Evolutionary conservation across 352 stramenopile species (phyloP), one percentile per base, ranked within the genome.

Genomic region (Pseudoperonospora humuli): DNA sequence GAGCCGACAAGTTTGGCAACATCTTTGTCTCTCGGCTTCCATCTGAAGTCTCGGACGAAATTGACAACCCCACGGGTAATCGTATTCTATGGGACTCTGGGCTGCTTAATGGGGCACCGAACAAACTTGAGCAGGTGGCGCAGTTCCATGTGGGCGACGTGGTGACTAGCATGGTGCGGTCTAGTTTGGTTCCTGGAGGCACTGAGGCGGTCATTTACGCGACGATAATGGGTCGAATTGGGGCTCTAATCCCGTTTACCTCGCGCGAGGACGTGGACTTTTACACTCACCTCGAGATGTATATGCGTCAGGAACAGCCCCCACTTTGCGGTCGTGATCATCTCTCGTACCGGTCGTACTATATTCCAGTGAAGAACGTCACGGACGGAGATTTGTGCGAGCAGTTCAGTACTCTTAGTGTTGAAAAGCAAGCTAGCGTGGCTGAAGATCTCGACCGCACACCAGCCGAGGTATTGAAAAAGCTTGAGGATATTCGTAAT

Each of bases 1-100:
- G 96, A 37, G 94, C 81, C 1, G 96, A 99, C 73, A 99, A 99
- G 61, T 99, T 99, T 67, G 97, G 97, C 25, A 99, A 99, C 67
- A 69, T 99, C 8, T 98, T 97, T 46, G 79, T 99, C 11, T 69
- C 97, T 27, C 79, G 96, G 8, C 52, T 99, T 32, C 94, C 95
- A 34, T 82, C 78, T 0, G 81, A 95, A 45, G 80, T 93, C 1
- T 95, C 96, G n/a, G 95, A 97, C 42, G 90, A 97, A 50, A 86
- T 96, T n/a, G 87, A 97, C 47, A 97, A 98, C 50, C 79, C 94
- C 9, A 95, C 93, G 1, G 96, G 96, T 7, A 96, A 97, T 45
- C 85, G 93, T 39, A 96, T 97, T 49, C 54, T 99, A 1, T 99
- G 96, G 96, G 96, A 99, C 54, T 73, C 86, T 23, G 84, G 86